Conservation (phyloP, 805 yeast species). For the Zygosaccharomyces gambellarensis region DNA sequence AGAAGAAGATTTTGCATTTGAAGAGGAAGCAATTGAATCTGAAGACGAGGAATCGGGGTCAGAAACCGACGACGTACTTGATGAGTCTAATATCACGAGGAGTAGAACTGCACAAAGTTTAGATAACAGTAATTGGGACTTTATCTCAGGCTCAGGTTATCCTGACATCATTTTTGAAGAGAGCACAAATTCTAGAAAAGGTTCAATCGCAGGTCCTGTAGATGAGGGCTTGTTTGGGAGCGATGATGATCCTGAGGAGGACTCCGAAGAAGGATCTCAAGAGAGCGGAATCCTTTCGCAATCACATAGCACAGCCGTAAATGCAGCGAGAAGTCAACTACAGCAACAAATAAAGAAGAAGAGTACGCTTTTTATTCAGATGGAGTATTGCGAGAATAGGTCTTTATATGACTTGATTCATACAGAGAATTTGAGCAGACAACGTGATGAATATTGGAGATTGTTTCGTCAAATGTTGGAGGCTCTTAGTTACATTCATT, state of each 20-base stretch:
- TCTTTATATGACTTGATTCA: constrained; percentile 79
- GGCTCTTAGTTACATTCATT: constrained; percentile 85
- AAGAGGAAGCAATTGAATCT: constrained; percentile 34
- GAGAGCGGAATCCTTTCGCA: constrained; percentile 1
- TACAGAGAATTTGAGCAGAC: constrained; percentile 62
- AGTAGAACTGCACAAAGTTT: constrained; percentile 28
- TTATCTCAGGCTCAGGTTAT: constrained; percentile 49
- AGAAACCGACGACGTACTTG: constrained; percentile 17
- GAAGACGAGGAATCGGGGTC: constrained; percentile 12
- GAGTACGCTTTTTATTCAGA: constrained; percentile 86
- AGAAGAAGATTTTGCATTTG: constrained; percentile 55
- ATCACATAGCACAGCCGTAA: neutral
- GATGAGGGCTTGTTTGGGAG: constrained; percentile 23
- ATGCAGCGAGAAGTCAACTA: neutral
- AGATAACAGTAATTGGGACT: constrained; percentile 48
- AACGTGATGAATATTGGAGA: constrained; percentile 84
- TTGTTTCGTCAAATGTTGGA: constrained; percentile 81
- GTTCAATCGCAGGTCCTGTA: constrained; percentile 16
- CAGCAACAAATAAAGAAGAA: constrained; percentile 31
- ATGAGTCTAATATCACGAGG: constrained; percentile 30
- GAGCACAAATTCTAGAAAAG: constrained; percentile 23
- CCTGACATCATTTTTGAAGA: constrained; percentile 55
- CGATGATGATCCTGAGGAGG: constrained; percentile 3
- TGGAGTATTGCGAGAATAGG: constrained; percentile 97
- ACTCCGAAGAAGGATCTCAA: neutral